Conservation (phyloP, 2,329 filamentous ascomycete genomes). For the Domatiomyces catenatus region DNA sequence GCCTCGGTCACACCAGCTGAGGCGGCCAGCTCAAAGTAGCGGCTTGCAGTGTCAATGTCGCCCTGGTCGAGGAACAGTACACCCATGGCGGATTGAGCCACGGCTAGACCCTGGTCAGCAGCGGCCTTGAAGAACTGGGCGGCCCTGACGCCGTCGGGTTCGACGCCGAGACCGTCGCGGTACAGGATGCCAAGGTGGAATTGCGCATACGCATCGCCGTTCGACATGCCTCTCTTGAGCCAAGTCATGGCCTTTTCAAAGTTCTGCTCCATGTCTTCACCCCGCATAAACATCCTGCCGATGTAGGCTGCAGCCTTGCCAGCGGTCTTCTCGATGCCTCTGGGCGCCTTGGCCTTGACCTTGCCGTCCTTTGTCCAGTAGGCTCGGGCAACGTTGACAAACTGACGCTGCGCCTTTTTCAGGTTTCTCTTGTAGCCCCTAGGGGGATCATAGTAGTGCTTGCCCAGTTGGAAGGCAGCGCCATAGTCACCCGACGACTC, state of each 20-base stretch:
- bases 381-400: slow-evolving; percentile 59
- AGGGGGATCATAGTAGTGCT: slow-evolving; percentile 77
- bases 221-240: slow-evolving; percentile 64
- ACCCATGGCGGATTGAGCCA: slow-evolving; percentile 69
- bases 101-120: slow-evolving; percentile 65
- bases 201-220: slow-evolving; percentile 69
- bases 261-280: slow-evolving; percentile 68
- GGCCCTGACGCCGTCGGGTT: slow-evolving; percentile 54
- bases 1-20: slow-evolving; percentile 74
- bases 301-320: slow-evolving; percentile 75
- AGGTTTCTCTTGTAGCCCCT: slow-evolving; percentile 59
- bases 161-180: slow-evolving; percentile 59
- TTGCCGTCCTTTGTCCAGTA: slow-evolving; percentile 76
- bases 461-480: slow-evolving; percentile 70
- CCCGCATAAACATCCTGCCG: slow-evolving; percentile 76
- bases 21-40: slow-evolving; percentile 77
- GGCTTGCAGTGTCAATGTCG: slow-evolving; percentile 61
- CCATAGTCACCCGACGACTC: slow-evolving; percentile 79
- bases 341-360: slow-evolving; percentile 51
- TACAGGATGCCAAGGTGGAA: slow-evolving; percentile 74
- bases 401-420: slow-evolving; percentile 61
- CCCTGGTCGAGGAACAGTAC: slow-evolving; percentile 78
- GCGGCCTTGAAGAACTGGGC: slow-evolving; percentile 62
- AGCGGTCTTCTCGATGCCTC: slow-evolving; percentile 60
- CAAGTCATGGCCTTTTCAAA: slow-evolving; percentile 61